phyloP scores from a whole-genome alignment of 2,329 filamentous ascomycete genomes.

The Fusarium sp. region DNA sequence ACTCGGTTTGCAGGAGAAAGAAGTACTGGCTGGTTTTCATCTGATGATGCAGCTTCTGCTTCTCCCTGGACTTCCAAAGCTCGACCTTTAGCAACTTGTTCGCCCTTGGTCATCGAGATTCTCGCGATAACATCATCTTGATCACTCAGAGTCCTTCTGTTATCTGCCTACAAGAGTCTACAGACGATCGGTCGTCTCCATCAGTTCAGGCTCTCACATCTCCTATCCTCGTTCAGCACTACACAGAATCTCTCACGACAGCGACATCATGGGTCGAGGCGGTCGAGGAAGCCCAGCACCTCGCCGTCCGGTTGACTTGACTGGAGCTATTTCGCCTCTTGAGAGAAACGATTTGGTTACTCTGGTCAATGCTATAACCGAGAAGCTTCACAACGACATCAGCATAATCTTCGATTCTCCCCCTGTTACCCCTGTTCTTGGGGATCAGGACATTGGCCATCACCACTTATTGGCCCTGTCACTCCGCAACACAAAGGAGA shows the following conservation, averaged over 20 bases:
- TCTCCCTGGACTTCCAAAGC: slow-evolving; percentile 10
- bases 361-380: slow-evolving; percentile 65
- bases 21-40: background rate
- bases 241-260: background rate
- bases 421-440: slow-evolving; percentile 48
- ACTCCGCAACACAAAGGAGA: slow-evolving; percentile 47
- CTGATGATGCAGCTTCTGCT: slow-evolving; percentile 5
- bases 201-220: background rate
- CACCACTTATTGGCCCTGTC: slow-evolving; percentile 53
- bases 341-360: slow-evolving; percentile 66
- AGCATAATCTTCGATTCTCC: slow-evolving; percentile 64
- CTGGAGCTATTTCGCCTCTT: slow-evolving; percentile 58
- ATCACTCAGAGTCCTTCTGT: slow-evolving; percentile 1
- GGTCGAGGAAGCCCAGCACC: slow-evolving; percentile 50
- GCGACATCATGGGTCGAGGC: slow-evolving; percentile 54
- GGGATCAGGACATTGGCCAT: slow-evolving; percentile 48
- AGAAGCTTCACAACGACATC: slow-evolving; percentile 67
- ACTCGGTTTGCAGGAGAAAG: slow-evolving; percentile 7
- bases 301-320: slow-evolving; percentile 64
- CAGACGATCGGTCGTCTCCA: background rate
- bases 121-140: background rate
- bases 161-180: background rate
- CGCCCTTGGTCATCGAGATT: background rate
- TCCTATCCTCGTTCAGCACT: background rate
- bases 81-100: slow-evolving; percentile 2